Base-by-base conservation (phyloP, 2,329 filamentous ascomycete species). In the Alternaria consortialis region DNA sequence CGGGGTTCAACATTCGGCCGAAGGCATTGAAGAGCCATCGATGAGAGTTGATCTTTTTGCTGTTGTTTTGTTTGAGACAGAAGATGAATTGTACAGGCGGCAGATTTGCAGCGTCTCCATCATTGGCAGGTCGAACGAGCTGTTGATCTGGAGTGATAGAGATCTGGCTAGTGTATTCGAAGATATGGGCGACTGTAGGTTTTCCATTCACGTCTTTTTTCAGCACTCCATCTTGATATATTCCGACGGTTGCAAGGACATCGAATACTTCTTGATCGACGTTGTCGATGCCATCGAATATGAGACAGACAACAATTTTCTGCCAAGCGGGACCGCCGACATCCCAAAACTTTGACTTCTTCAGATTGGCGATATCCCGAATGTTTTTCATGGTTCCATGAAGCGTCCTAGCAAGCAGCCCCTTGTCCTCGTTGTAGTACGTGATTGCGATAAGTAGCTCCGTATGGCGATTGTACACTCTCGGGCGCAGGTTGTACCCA, bases 381-480 rank as follows among this genome's bases (percentile, higher is more conserved):
- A 98, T 95, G 80, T 98, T 98, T 80, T 97, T 93, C 95, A 99
- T 98, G 55, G 97, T 94, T 84, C 94, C 93, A 80, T 98, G 95
- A 57, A 98, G 85, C 1, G 95, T 99, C 82, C 95, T 90, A 51
- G 94, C 86, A 37, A 95, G 92, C 67, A 99, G 85, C 29, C 92
- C 89, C 85, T 98, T 98, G 84, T 98, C 95, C 85, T 98, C 95
- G 83, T 98, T 98, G 85, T 98, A 99, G 84, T 98, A 98, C 65
- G 95, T 99, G 73, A 99, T 93, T 74, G 95, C 95, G 80, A 99
- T 97, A 66, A 98, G 86, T 71, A 99, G 84, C 84, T 99, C 95
- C 7, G 95, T 98, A 80, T 98, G 95, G 73, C 95, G 88, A 86
- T 98, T 98, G 84, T 98, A 98, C 94, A 98, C 98, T 71, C 93